These are phyloP conservation scores for Trichoderma koningiopsis DNA, from an alignment of 2,329 filamentous ascomycete genomes.

Conservation along the genomic window DNA sequence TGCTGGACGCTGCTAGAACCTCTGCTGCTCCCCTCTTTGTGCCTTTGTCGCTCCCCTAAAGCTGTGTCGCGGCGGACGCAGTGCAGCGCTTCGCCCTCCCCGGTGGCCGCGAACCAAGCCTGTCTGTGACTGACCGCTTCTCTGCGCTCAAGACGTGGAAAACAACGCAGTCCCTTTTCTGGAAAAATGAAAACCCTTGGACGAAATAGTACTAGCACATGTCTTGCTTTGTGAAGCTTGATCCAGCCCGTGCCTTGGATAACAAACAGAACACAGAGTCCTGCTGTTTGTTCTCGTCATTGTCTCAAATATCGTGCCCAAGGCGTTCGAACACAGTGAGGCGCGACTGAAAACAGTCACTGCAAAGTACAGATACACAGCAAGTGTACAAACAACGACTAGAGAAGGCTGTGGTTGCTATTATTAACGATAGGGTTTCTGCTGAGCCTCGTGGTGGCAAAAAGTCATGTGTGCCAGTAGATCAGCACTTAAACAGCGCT, in stretches of 20 bases:
- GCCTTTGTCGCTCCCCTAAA: neutral
- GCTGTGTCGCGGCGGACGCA: conserved; percentile 8
- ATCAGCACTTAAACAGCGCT: neutral
- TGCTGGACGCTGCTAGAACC: conserved; percentile 14
- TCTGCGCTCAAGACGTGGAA: conserved; percentile 11
- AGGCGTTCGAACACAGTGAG: conserved; percentile 3
- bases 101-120: conserved; percentile 6
- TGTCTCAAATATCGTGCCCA: neutral
- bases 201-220: neutral
- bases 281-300: neutral
- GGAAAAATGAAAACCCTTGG: neutral
- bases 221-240: conserved; percentile 5
- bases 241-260: neutral
- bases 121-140: conserved; percentile 23
- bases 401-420: conserved; percentile 23
- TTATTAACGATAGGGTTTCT: conserved; percentile 18
- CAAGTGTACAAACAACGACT: neutral
- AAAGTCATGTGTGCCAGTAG: conserved; percentile 15
- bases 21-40: neutral
- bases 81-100: conserved; percentile 12
- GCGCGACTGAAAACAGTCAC: conserved; percentile 13
- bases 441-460: conserved; percentile 22
- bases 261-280: neutral
- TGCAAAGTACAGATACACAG: conserved; percentile 11
- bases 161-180: conserved; percentile 8